Evolutionary conservation across 129 eudicot species (phyloP), one percentile per base, ranked within the genome.

Genomic region (Apium graveolens): DNA sequence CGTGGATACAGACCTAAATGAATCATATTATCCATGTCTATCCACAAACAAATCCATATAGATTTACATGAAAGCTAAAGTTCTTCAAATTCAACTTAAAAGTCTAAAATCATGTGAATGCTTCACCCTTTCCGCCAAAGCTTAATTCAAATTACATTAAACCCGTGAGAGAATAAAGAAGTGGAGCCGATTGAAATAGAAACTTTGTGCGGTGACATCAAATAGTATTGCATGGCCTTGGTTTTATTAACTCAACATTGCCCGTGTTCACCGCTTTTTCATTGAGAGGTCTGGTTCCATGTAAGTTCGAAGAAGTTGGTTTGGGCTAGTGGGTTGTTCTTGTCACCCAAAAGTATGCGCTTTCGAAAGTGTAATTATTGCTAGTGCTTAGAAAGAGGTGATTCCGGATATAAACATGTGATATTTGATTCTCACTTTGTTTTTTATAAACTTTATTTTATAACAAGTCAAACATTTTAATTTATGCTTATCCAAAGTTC

Each of bases 391-490:
- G 31, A 41, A 34, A 21, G 7, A 27, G 70, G 37, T 82, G 81
- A 78, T 78, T 71, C 76, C 11, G 27, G 8, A 80, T 51, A 11
- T 16, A 16, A 26, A 44, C 85, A 78, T 78, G 79, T 82, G 82
- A 78, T 24, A 78, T 82, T 57, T 43, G 79, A 82, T 78, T 82
- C 85, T 68, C 57, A 11, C 45, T 35, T 3, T 35, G 37, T 78
- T 72, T 73, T n/a, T 62, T 1, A 2, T 29, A 32, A 32, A 24
- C 17, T 63, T 35, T 39, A 31, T 38, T 71, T 44, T 1, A 0
- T n/a, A 0, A 7, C 0, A 57, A 21, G 74, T 70, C 29, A 37
- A 70, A 34, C 46, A 38, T 38, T 46, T 46, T 3, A 0, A 11
- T 12, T 37, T 8, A 20, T 38, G 24, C 46, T 57, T 57, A 57